These are phyloP conservation scores for Persicaria maculosa DNA, from an alignment of 148 eudicot species.

Conservation along the genomic window DNA sequence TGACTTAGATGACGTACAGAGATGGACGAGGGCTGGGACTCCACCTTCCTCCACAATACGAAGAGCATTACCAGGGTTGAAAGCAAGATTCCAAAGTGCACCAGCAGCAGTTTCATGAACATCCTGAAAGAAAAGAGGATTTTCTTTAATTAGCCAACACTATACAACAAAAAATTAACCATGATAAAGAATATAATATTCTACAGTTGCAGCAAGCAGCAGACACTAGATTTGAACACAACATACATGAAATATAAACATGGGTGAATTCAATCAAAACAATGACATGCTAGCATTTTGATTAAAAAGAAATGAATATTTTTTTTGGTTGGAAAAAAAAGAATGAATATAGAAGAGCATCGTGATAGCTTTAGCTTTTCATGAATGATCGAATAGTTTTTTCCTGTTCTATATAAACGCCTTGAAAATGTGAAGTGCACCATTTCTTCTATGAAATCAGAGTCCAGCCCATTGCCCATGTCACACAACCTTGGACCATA, in stretches of 20 bases:
- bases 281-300: not conserved
- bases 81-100: slow-evolving; percentile 98
- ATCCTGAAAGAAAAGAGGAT: slow-evolving; percentile 39
- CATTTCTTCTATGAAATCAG: not conserved
- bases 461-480: not conserved
- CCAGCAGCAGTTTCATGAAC: slow-evolving; percentile 99
- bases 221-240: not conserved
- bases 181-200: not conserved
- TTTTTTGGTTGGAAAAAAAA: not conserved
- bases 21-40: slow-evolving; percentile 77
- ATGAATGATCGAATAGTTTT: not conserved
- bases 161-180: not conserved
- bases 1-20: slow-evolving; percentile 77
- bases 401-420: not conserved
- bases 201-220: not conserved
- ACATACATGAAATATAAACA: not conserved
- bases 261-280: not conserved
- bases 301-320: not conserved
- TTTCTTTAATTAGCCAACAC: not conserved
- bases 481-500: not conserved
- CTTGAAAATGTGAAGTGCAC: not conserved
- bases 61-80: slow-evolving; percentile 82
- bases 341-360: not conserved
- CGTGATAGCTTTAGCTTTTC: not conserved
- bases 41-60: slow-evolving; percentile 95